Evolutionary conservation across 257 asterid species (phyloP).

Genomic region (Lithospermum erythrorhizon): DNA sequence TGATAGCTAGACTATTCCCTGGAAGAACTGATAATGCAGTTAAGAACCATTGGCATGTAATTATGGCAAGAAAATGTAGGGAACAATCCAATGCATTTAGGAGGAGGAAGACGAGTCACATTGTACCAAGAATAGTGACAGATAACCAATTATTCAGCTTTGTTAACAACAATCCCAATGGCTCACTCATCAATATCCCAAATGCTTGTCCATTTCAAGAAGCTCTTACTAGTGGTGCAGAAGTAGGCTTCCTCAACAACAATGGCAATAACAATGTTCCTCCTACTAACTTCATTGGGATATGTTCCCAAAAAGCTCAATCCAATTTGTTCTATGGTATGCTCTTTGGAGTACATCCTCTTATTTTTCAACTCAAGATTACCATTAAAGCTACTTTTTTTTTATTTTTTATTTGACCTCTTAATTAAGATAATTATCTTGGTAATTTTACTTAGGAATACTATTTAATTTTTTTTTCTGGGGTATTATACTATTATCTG

Average conservation of each 20-base stretch:
- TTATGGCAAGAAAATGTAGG: constrained; percentile 76
- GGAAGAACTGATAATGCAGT: constrained; percentile 92
- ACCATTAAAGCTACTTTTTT: not conserved
- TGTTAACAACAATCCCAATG: constrained; percentile 2
- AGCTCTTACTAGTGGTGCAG: constrained; percentile 10
- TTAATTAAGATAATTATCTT: too few species aligned
- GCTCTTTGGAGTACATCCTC: too few species aligned
- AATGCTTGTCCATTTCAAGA: constrained; percentile 8
- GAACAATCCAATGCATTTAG: constrained; percentile 71
- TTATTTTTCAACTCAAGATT: too few species aligned
- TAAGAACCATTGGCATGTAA: constrained; percentile 85
- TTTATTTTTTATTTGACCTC: too few species aligned
- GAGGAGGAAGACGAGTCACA: constrained; percentile 57
- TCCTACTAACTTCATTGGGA: constrained; percentile 15
- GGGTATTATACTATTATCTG: not conserved
- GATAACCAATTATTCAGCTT: constrained; percentile 1
- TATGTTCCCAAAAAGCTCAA: constrained; percentile 30
- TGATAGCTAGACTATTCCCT: constrained; percentile 79
- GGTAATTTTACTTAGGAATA: too few species aligned
- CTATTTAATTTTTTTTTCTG: too few species aligned
- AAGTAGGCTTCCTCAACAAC: constrained; percentile 12
- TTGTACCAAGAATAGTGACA: constrained; percentile 30
- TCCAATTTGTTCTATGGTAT: constrained; percentile 38
- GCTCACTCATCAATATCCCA: not conserved
- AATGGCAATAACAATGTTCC: constrained; percentile 7